Evolutionary conservation across 2,329 filamentous ascomycete species (phyloP), one percentile per base, ranked within the genome.

Genomic region (Geoglossum cookeanum): DNA sequence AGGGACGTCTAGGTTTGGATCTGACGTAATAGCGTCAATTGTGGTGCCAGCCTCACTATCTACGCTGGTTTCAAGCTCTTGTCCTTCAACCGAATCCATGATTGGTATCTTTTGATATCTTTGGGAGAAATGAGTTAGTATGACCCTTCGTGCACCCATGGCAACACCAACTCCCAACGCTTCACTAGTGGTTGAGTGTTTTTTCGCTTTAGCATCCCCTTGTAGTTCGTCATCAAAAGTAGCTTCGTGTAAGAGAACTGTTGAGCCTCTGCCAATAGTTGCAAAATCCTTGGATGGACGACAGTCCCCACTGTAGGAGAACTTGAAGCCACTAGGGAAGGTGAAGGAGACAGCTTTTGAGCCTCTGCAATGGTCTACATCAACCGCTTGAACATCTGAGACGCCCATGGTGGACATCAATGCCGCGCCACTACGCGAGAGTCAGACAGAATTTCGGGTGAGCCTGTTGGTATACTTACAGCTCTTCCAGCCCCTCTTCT

Each of bases 121-220:
- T 72, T 98, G 92, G 57, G 84, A 90, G 70, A 98, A 98, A 68
- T 98, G 92, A 6, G 92, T 98, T 54, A 98, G 75, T 57, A 98
- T 72, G 15, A 92, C 83, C 15, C 86, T 77, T 61, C 83, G 79
- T 0, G 90, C 92, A 32, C 78, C 70, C 92, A 98, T 98, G 51
- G 74, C 71, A 11, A 78, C 75, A 1, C 84, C 91, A 2, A 97
- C 78, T 49, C 74, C 76, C 3, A 98, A 77, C 0, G 92, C 92
- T 71, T 98, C 92, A 13, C 78, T 78, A 60, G 89, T 87, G 7
- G 92, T 98, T 44, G 79, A 87, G 72, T 98, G 92, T 66, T 85
- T 89, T 78, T 98, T 98, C 55, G 84, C 86, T 32, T 77, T 67
- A 3, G 92, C 92, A 64, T 96, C 90, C 15, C 77, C 79, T 44